phyloP scores from a whole-genome alignment of 306 rosid genomes.

The Rosa lucieae region DNA sequence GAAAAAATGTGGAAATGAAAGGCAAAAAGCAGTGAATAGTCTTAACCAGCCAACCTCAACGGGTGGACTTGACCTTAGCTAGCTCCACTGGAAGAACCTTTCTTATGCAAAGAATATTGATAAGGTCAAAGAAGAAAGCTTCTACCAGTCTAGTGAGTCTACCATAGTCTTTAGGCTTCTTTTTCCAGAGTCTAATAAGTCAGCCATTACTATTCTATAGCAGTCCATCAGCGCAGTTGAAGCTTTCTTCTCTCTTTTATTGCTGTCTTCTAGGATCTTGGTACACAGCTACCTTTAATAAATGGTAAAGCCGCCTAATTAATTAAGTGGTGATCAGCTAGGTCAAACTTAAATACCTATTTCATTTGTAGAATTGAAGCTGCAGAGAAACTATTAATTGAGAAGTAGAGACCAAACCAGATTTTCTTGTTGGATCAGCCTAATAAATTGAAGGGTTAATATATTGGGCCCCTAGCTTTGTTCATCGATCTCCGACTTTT shows the following conservation, averaged over 20 bases:
- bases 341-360: constrained; percentile 12
- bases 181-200: not conserved
- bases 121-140: constrained; percentile 37
- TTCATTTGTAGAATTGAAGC: not conserved
- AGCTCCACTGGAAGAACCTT: not conserved
- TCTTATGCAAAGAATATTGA: not conserved
- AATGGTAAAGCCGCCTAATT: constrained; percentile 23
- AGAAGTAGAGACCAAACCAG: constrained; percentile 10
- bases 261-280: not conserved
- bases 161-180: not conserved
- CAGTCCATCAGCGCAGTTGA: constrained; percentile 36
- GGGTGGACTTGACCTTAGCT: not conserved
- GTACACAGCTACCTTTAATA: constrained; percentile 17
- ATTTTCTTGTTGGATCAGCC: not conserved
- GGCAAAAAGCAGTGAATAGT: too few relatives aligned
- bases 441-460: not conserved
- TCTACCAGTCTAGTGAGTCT: not conserved
- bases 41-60: too few relatives aligned
- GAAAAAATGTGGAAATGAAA: too few relatives aligned
- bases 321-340: not conserved
- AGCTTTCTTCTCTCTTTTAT: constrained; percentile 7
- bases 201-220: not conserved
- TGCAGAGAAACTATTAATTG: not conserved
- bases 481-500: not conserved
- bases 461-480: constrained; percentile 7